A percentile compares a stretch with the other conserved stretches of the same genome.
These are phyloP conservation scores for Boletus pseudopeckii DNA, from an alignment of 768 basidiomycete genomes.

Conservation along the genomic window DNA sequence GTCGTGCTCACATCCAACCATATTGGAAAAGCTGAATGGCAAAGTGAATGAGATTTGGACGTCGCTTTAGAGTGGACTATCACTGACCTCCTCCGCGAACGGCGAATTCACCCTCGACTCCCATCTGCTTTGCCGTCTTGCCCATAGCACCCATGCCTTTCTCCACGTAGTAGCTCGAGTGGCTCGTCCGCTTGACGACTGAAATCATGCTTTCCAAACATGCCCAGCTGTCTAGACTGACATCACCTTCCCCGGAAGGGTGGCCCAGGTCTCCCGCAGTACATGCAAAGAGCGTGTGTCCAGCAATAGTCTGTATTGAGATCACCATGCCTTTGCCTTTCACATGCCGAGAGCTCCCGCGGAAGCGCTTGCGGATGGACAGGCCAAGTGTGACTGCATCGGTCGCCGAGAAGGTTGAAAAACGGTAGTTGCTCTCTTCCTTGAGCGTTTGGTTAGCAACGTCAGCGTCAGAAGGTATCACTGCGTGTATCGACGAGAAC, in stretches of 20 bases:
- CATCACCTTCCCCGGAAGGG: constrained; percentile 62
- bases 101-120: constrained; percentile 59
- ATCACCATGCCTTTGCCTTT: constrained; percentile 82
- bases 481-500: constrained; percentile 63
- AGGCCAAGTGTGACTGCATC: constrained; percentile 81
- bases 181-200: constrained; percentile 75
- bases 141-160: constrained; percentile 85
- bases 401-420: constrained; percentile 67
- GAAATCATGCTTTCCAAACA: constrained; percentile 76
- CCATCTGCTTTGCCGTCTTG: constrained; percentile 70
- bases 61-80: not conserved
- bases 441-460: constrained; percentile 65
- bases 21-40: constrained; percentile 69
- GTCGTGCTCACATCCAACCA: constrained; percentile 64
- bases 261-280: constrained; percentile 80
- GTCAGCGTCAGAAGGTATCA: constrained; percentile 67
- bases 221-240: constrained; percentile 78
- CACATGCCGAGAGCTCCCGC: constrained; percentile 62
- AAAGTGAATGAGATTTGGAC: constrained; percentile 1
- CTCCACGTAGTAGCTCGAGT: constrained; percentile 83
- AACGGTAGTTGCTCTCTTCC: constrained; percentile 70
- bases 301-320: constrained; percentile 74
- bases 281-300: constrained; percentile 77
- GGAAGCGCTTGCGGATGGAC: constrained; percentile 81
- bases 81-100: constrained; percentile 76